A percentile compares a stretch with the other conserved stretches of the same genome.
phyloP scores from a whole-genome alignment of 805 yeast species.

The Komagataella pseudopastoris region DNA sequence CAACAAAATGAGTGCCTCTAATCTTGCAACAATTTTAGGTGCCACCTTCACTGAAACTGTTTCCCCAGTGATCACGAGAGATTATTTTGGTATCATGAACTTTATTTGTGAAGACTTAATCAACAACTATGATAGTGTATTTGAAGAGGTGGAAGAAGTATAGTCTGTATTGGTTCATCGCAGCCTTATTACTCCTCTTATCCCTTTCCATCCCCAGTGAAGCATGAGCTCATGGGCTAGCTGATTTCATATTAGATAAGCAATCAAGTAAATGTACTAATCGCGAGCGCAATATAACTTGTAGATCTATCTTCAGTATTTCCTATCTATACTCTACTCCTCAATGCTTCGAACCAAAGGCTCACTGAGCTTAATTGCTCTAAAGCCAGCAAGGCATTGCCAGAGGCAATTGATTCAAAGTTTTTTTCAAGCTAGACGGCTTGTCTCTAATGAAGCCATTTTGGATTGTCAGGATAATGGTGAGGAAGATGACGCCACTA shows the following conservation, averaged over 20 bases:
- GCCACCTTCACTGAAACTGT: constrained; percentile 48
- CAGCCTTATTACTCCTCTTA: no score
- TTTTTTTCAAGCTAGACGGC: not conserved
- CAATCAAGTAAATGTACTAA: not conserved
- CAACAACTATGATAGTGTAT: constrained; percentile 24
- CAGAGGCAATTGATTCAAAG: not conserved
- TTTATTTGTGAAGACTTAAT: constrained; percentile 37
- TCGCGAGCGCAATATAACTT: not conserved
- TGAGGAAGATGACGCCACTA: constrained; percentile 38
- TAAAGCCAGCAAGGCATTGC: not conserved
- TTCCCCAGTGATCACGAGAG: constrained; percentile 28
- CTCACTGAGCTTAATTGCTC: not conserved
- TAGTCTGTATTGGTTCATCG: not conserved
- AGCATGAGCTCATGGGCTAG: not conserved
- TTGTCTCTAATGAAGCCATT: constrained; percentile 15
- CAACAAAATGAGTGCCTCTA: constrained; percentile 82
- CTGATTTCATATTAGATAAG: not conserved
- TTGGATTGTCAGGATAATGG: constrained; percentile 30
- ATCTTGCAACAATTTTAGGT: constrained; percentile 80
- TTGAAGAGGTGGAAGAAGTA: constrained; percentile 6
- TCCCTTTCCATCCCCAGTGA: no score
- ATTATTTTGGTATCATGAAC: constrained; percentile 42
- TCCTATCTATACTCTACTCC: not conserved
- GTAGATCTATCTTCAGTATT: not conserved
- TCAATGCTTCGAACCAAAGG: not conserved